phyloP scores from a whole-genome alignment of 768 basidiomycete species.

The Mycena olivaceomarginata region DNA sequence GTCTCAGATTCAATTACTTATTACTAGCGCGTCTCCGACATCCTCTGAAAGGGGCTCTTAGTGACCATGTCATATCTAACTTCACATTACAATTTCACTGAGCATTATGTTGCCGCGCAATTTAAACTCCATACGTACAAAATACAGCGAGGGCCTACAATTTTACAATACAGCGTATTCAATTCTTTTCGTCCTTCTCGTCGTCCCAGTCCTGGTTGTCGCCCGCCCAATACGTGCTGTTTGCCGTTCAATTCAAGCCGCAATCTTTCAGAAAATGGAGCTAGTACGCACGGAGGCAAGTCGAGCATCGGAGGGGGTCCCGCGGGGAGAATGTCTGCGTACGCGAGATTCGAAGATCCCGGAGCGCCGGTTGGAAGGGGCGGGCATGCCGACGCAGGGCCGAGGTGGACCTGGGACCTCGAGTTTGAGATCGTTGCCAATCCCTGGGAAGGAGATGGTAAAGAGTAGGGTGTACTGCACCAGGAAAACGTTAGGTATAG shows the following conservation, averaged over 20 bases:
- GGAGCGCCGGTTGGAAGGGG: conserved; percentile 20
- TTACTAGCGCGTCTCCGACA: conserved; percentile 76
- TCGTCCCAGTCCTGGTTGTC: conserved; percentile 41
- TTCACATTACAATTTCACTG: conserved; percentile 70
- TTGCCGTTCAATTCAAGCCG: neutral
- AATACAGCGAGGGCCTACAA: too few relatives aligned
- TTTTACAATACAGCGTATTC: too few relatives aligned
- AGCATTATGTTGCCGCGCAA: too few relatives aligned
- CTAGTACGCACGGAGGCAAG: conserved; percentile 22
- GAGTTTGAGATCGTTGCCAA: conserved; percentile 28
- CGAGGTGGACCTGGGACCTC: conserved; percentile 11
- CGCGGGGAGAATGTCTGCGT: conserved; percentile 24
- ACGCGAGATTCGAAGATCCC: conserved; percentile 17
- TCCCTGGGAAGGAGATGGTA: conserved; percentile 22
- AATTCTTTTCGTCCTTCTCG: neutral
- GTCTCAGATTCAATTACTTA: neutral
- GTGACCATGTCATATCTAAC: conserved; percentile 81
- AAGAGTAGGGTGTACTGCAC: conserved; percentile 23
- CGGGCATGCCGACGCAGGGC: conserved; percentile 7
- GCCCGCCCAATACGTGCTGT: conserved; percentile 36
- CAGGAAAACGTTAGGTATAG: neutral
- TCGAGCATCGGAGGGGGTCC: conserved; percentile 28
- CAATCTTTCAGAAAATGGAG: neutral
- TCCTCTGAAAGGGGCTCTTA: conserved; percentile 80
- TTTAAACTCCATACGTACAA: too few relatives aligned